Base-by-base conservation (phyloP, 306 rosid genomes). In the Pyrus pyrifolia region DNA sequence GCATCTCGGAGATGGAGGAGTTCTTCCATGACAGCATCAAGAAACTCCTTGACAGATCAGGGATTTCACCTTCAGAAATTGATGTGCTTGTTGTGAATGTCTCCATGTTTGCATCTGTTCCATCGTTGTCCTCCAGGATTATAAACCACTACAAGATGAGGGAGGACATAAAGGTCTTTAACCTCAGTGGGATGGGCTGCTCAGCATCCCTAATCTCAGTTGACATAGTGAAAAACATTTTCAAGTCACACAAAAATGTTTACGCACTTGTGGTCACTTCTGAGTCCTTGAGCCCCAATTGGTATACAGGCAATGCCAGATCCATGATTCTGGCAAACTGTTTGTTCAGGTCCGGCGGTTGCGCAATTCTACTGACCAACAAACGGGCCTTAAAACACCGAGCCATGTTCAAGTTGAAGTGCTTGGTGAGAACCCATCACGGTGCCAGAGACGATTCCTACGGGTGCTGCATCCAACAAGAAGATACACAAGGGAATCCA, bases 171-270 rank as follows among this genome's bases (percentile, higher is more conserved):
- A 90, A 95, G 84, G 91, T 89, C 21, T 92, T 59, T 68, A 95
- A 92, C 49, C 92, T 95, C 83, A 79, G 87, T 6, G 99, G 97
- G 0, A 95, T 95, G 99, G 99, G 99, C 0, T 95, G 99, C 72
- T 89, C 96, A 29, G 99, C 99, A 0, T 92, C 97, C 80, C 82
- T 95, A 0, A 81, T 95, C 17, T 95, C 99, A 0, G 22, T 89
- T 12, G 97, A 93, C 82, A 8, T 92, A 15, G 82, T 89, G 4
- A 69, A 51, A 5, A 78, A 79, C 70, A 67, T 91, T 4, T 85
- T 95, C 82, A 92, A 89, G 82, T 81, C 86, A 19, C 60, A 80
- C 13, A 82, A 75, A 63, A 90, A 95, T 83, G 46, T 84, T 40
- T 49, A 9, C n/a, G 99, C 97, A 5, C 90, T 95, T 8, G 81